These are phyloP conservation scores for Paradendryphiella salina DNA, from an alignment of 2,329 filamentous ascomycete genomes.

Conservation along the genomic window DNA sequence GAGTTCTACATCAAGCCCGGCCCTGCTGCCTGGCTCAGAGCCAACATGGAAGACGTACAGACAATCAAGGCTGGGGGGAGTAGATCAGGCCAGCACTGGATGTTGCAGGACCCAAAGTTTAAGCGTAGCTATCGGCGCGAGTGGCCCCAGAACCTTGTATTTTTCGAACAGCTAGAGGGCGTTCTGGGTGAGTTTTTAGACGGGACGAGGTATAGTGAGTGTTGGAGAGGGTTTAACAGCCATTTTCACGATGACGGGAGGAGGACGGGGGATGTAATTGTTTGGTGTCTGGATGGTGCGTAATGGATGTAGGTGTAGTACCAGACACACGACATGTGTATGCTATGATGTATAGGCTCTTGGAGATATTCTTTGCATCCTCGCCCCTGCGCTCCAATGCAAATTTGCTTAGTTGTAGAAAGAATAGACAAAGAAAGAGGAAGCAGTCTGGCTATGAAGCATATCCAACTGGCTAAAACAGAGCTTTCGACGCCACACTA, in stretches of 20 bases:
- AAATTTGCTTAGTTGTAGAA: not conserved
- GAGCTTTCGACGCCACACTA: conserved; percentile 55
- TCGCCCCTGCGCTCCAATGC: not conserved
- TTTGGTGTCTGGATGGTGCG: conserved; percentile 55
- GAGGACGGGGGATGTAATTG: conserved; percentile 63
- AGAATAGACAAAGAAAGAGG: not conserved
- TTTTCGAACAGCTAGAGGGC: conserved; percentile 63
- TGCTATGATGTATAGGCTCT: not conserved
- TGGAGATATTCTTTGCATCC: not conserved
- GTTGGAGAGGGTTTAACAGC: conserved; percentile 63
- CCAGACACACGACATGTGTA: not conserved
- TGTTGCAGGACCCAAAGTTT: conserved; percentile 27
- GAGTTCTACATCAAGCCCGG: conserved; percentile 75
- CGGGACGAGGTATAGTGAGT: conserved; percentile 58
- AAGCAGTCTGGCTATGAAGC: not conserved
- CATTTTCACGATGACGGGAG: conserved; percentile 66
- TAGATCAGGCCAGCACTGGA: conserved; percentile 31
- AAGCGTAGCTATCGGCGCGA: conserved; percentile 21
- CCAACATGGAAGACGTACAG: conserved; percentile 47
- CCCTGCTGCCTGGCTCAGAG: conserved; percentile 45
- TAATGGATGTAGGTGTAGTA: not conserved
- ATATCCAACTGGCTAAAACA: conserved; percentile 28
- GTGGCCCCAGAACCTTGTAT: conserved; percentile 55
- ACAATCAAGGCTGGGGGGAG: conserved; percentile 26
- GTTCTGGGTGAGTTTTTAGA: conserved; percentile 51